Conservation (phyloP, 495 filamentous ascomycete species). For the Wilcoxina mikolae region DNA sequence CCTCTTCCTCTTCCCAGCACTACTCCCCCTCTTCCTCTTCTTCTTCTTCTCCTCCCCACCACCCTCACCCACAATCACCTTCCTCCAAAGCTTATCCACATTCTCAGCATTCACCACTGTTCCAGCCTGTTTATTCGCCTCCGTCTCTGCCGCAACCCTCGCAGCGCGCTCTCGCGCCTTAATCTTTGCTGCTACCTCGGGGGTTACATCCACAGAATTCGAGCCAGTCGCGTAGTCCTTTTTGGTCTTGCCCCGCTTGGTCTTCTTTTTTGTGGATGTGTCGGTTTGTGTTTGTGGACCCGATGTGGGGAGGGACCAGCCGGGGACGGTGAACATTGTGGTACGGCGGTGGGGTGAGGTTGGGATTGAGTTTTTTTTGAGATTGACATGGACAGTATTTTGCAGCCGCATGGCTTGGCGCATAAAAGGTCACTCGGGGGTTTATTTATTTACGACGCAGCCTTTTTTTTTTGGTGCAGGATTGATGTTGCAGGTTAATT, state of each 20-base stretch:
- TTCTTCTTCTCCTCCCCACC: conserved; percentile 14
- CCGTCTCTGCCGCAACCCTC: conserved; percentile 19
- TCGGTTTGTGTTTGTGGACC: conserved; percentile 54
- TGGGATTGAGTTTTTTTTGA: background rate
- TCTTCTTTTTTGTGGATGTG: conserved; percentile 15
- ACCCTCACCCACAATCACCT: conserved; percentile 47
- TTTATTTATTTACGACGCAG: too few relatives aligned
- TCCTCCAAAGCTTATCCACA: conserved; percentile 60
- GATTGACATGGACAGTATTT: background rate
- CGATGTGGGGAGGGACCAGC: conserved; percentile 65
- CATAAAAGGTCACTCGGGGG: too few relatives aligned
- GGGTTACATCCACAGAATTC: conserved; percentile 21
- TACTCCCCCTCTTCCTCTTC: conserved; percentile 10
- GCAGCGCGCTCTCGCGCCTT: conserved; percentile 2
- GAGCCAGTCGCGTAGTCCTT: conserved; percentile 32
- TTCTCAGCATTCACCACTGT: conserved; percentile 51
- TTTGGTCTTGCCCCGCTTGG: conserved; percentile 36
- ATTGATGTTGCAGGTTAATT: too few relatives aligned
- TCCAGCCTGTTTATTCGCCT: conserved; percentile 11
- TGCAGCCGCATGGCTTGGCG: too few relatives aligned
- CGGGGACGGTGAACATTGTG: conserved; percentile 83
- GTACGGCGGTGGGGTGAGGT: background rate
- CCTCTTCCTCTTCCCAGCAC: conserved; percentile 1
- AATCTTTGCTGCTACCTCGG: conserved; percentile 5
- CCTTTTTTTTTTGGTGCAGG: too few relatives aligned